Percentiles rank a stretch among this genome's conserved stretches.
phyloP scores from a whole-genome alignment of 495 filamentous ascomycete genomes.

The Penicillium crystallinum region DNA sequence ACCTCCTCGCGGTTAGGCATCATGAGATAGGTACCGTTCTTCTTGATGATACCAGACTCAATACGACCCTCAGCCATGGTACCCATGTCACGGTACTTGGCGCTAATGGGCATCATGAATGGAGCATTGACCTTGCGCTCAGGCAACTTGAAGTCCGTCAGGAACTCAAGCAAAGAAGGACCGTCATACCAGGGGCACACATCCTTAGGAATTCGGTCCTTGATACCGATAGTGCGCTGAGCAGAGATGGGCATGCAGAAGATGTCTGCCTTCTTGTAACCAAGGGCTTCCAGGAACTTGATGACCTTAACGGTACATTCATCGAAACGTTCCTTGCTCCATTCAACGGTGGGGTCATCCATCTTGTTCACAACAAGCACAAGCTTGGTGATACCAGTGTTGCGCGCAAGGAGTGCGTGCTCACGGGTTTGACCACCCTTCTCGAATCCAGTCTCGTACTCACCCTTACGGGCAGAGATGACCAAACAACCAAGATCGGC shows the following conservation, averaged over 20 bases:
- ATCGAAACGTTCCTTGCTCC: slow-evolving; percentile 84
- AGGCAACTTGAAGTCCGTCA: slow-evolving; percentile 82
- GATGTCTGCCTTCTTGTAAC: slow-evolving; percentile 91
- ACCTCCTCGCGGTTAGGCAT: slow-evolving; percentile 90
- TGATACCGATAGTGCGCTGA: slow-evolving; percentile 77
- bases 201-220: slow-evolving; percentile 76
- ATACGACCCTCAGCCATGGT: slow-evolving; percentile 97
- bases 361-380: slow-evolving; percentile 96
- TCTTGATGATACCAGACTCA: slow-evolving; percentile 87
- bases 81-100: slow-evolving; percentile 96
- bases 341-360: slow-evolving; percentile 94
- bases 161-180: slow-evolving; percentile 90
- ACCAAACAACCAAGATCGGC: slow-evolving; percentile 95
- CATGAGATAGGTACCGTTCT: slow-evolving; percentile 74
- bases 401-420: slow-evolving; percentile 94
- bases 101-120: slow-evolving; percentile 97
- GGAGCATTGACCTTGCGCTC: slow-evolving; percentile 96
- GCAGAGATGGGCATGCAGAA: slow-evolving; percentile 96
- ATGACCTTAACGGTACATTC: slow-evolving; percentile 88
- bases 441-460: slow-evolving; percentile 99
- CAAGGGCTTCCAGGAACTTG: slow-evolving; percentile 81
- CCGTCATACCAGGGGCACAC: slow-evolving; percentile 79
- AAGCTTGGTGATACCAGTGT: slow-evolving; percentile 94
- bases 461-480: slow-evolving; percentile 94
- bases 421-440: slow-evolving; percentile 97